Percentiles rank a stretch among this genome's conserved stretches.
These are phyloP conservation scores for Rhodotorula sp. DNA, from an alignment of 1,284 basidiomycete genomes.

Conservation along the genomic window DNA sequence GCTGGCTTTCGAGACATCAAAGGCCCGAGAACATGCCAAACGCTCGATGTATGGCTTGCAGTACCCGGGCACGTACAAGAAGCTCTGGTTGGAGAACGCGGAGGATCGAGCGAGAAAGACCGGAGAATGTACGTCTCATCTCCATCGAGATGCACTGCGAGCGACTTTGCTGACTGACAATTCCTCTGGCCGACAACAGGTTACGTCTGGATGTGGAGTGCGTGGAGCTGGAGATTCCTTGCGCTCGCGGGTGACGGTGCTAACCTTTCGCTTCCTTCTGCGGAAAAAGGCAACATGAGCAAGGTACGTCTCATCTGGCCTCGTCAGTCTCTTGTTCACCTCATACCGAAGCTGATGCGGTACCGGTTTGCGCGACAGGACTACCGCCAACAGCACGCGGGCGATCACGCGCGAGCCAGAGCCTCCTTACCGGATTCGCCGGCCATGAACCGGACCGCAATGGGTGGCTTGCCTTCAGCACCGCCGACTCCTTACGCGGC, in stretches of 20 bases:
- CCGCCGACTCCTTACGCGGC: background rate
- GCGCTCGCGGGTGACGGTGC: background rate
- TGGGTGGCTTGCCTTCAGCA: too few species aligned
- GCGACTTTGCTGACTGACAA: too few species aligned
- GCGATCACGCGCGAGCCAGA: background rate
- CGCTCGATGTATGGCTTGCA: background rate
- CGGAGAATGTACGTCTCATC: slow-evolving; percentile 2
- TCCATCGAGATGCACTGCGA: too few species aligned
- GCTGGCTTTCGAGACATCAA: slow-evolving; percentile 6
- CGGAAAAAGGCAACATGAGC: slow-evolving; percentile 15
- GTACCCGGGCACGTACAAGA: background rate
- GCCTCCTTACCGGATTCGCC: too few species aligned
- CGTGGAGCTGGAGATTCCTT: background rate
- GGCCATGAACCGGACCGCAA: background rate
- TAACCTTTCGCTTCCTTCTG: background rate
- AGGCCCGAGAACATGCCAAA: background rate
- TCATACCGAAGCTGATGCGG: background rate
- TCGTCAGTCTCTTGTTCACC: background rate
- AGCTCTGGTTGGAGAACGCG: slow-evolving; percentile 14
- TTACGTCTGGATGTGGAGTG: slow-evolving; percentile 21
- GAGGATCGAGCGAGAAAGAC: background rate
- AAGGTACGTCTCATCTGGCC: background rate
- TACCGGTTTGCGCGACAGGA: background rate
- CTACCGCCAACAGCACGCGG: background rate
- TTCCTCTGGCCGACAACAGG: background rate